These are phyloP conservation scores for Tubosaeta sp. DNA, from an alignment of 768 basidiomycete genomes.

Conservation along the genomic window DNA sequence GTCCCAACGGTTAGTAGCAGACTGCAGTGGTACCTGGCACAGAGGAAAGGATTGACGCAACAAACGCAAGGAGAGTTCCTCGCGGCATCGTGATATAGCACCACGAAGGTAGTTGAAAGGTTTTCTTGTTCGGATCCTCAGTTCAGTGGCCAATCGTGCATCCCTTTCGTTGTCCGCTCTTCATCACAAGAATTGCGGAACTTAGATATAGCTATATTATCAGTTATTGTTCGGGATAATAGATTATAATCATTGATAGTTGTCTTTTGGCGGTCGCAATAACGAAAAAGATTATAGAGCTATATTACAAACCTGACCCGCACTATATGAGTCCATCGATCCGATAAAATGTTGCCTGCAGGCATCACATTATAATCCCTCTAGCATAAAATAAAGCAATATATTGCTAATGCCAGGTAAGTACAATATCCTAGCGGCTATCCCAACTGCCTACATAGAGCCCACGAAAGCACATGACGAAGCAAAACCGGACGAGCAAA, in stretches of 20 bases:
- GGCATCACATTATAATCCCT: background rate
- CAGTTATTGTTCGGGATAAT: background rate
- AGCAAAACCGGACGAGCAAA: too few relatives aligned
- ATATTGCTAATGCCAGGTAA: background rate
- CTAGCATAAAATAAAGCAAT: background rate
- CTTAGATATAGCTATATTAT: background rate
- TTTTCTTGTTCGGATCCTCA: too few relatives aligned
- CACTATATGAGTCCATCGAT: background rate
- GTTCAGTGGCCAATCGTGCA: too few relatives aligned
- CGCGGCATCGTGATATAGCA: background rate
- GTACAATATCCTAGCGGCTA: too few relatives aligned
- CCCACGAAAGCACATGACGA: too few relatives aligned
- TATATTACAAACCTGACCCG: background rate
- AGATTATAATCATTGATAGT: background rate
- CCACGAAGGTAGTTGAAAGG: background rate
- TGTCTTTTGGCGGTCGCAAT: background rate
- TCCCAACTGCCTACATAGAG: too few relatives aligned
- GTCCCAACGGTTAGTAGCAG: background rate
- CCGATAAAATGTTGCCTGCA: background rate
- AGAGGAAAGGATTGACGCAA: background rate
- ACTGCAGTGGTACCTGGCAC: background rate
- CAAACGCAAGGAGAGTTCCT: background rate
- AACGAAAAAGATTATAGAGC: background rate
- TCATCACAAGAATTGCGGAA: background rate
- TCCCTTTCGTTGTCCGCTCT: too few relatives aligned